Evolutionary conservation across 257 asterid species (phyloP), one percentile per base, ranked within the genome.

Genomic region (Rauvolfia tetraphylla): DNA sequence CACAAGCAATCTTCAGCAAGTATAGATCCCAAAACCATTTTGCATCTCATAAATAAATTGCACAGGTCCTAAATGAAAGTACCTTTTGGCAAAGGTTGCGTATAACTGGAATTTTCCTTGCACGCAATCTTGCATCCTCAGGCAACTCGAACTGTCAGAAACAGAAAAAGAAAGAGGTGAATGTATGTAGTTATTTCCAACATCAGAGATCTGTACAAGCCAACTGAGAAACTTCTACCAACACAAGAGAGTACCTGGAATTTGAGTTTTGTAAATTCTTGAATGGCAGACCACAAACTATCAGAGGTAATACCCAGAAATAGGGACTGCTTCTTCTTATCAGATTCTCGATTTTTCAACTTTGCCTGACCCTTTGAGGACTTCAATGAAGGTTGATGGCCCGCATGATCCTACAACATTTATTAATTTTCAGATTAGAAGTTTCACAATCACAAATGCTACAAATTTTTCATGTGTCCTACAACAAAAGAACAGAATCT

Each of bases 21-120:
- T 34, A 0, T 34, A 18, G 70, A 65, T 23, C 70, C 25, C 46
- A 17, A 63, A 7, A 66, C 49, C 51, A 38, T 8, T 66, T 4
- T 9, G 6, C 4, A 38, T 67, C 71, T 66, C 7, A 7, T 65
- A 15, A 33, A 36, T 38, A 38, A 14, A 67, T 38, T 59, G 20
- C 36, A 61, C 29, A 17, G 39, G 10, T 58, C 25, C 59, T 39
- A 73, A 31, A 20, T 8, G 33, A 68, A 69, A 41, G 54, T 86
- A 93, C 98, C 97, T 93, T 93, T 72, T 85, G 94, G 87, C 96
- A 90, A 78, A 93, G 88, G 84, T 92, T 92, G 42, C 97, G 89
- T 56, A 93, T 74, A 63, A 88, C 97, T 75, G 94, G 90, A 79
- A 92, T 84, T 83, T 85, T 92, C 89, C 86, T 93, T 77, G 87